phyloP scores from a whole-genome alignment of 2,329 filamentous ascomycete species.

The Chaetothyriales sp. region DNA sequence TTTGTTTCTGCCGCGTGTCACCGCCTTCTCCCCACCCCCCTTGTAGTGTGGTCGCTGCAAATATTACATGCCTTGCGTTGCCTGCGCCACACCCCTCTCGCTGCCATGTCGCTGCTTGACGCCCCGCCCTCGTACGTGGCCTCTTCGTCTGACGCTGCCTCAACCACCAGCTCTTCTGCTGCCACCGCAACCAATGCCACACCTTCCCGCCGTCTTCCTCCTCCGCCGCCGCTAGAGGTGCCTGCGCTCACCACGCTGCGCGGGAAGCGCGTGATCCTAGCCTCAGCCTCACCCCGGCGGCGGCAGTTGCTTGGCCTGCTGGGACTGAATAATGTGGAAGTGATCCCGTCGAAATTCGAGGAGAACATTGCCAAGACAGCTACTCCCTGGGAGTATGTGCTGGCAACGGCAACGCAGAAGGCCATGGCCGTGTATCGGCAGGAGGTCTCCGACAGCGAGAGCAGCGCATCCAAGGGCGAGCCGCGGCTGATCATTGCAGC shows the following conservation, averaged over 20 bases:
- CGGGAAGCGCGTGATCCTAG: constrained; percentile 69
- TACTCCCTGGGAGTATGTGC: constrained; percentile 77
- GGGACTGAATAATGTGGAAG: constrained; percentile 66
- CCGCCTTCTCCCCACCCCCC: not conserved
- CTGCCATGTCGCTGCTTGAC: constrained; percentile 3
- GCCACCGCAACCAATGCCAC: constrained; percentile 5
- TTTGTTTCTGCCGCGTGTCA: not conserved
- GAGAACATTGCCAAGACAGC: constrained; percentile 74
- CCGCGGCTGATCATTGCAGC: constrained; percentile 76
- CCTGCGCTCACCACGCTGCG: constrained; percentile 65
- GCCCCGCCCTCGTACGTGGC: constrained; percentile 16
- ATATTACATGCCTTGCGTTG: not conserved
- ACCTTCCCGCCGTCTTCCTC: constrained; percentile 10
- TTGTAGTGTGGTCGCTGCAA: not conserved
- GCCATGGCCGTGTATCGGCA: constrained; percentile 55
- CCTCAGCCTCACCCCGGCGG: constrained; percentile 73
- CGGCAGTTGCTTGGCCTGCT: constrained; percentile 66
- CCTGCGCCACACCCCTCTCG: not conserved
- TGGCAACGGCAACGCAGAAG: constrained; percentile 72
- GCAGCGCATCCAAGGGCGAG: constrained; percentile 45
- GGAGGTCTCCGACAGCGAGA: constrained; percentile 28
- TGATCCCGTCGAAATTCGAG: constrained; percentile 65
- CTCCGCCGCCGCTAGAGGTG: constrained; percentile 50
- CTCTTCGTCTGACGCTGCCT: constrained; percentile 1
- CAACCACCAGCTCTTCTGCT: constrained; percentile 3